Conservation (phyloP, 495 filamentous ascomycete genomes). For the Halenospora varia region DNA sequence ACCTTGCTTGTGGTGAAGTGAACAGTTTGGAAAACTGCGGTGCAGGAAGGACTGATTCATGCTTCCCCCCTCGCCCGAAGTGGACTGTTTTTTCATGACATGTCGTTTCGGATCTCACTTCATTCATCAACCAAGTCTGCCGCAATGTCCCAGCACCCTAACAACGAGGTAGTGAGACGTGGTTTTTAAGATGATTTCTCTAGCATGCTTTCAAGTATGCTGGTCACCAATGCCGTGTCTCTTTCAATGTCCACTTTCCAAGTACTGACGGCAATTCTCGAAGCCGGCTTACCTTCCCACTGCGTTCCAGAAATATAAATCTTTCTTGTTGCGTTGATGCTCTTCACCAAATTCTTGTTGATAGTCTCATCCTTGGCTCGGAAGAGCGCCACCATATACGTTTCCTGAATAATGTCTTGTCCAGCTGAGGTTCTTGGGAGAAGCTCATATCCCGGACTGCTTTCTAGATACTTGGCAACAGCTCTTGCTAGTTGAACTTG, state of each 20-base stretch:
- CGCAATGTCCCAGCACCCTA: too few relatives aligned
- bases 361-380: slow-evolving; percentile 63
- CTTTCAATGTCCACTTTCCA: slow-evolving; percentile 63
- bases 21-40: too few relatives aligned
- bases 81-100: too few relatives aligned
- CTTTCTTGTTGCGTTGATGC: slow-evolving; percentile 68
- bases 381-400: slow-evolving; percentile 80
- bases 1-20: too few relatives aligned
- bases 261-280: slow-evolving; percentile 76
- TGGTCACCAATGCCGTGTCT: slow-evolving; percentile 48
- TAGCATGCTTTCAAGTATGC: slow-evolving; percentile 36
- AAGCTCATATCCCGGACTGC: slow-evolving; percentile 55
- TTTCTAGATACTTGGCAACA: slow-evolving; percentile 58
- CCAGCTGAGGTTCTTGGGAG: slow-evolving; percentile 45
- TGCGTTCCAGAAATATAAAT: slow-evolving; percentile 82
- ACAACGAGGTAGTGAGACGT: too few relatives aligned
- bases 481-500: slow-evolving; percentile 67
- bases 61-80: too few relatives aligned
- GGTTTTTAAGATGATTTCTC: not conserved
- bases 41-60: too few relatives aligned
- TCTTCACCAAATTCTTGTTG: slow-evolving; percentile 59
- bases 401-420: slow-evolving; percentile 33
- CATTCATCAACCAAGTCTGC: too few relatives aligned
- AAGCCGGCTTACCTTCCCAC: slow-evolving; percentile 70
- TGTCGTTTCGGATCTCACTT: too few relatives aligned